These are phyloP conservation scores for Antitrichia curtipendula DNA, from an alignment of 225 moss, liverwort and hornwort genomes.

Conservation along the genomic window DNA sequence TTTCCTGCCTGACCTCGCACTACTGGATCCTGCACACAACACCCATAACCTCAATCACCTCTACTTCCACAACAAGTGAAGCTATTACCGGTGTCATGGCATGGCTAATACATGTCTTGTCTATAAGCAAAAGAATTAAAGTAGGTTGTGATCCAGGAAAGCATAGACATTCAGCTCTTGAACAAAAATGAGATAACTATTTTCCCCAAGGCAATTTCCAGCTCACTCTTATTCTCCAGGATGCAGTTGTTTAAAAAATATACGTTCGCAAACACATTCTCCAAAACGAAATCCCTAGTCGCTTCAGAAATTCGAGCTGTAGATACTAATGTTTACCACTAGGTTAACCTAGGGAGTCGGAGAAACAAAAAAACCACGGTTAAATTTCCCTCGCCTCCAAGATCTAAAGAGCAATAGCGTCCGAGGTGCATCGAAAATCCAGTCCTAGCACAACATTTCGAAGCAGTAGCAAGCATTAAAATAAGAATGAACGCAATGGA, in stretches of 20 bases:
- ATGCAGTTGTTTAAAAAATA: background rate
- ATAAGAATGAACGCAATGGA: background rate
- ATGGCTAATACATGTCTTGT: background rate
- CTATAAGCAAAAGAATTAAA: background rate
- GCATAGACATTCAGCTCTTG: background rate
- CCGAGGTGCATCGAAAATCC: background rate
- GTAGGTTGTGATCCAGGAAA: background rate
- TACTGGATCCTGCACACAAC: slow-evolving; percentile 71
- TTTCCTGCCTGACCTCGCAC: slow-evolving; percentile 60
- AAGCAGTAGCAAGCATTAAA: background rate
- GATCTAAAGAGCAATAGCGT: background rate
- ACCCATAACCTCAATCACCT: background rate
- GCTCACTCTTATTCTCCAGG: background rate
- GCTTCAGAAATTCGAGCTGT: background rate
- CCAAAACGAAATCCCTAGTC: background rate
- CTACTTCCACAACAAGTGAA: background rate
- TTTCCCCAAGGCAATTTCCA: background rate
- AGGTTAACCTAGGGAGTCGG: background rate
- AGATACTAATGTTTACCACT: background rate
- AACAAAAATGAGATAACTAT: background rate
- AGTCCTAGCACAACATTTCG: background rate
- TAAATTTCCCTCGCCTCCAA: background rate
- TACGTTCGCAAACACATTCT: background rate
- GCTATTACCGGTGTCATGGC: background rate
- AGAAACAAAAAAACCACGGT: background rate